A percentile compares a stretch with the other conserved stretches of the same genome.
Conservation (phyloP, 129 eudicot species). For the Saussurea involucrata region DNA sequence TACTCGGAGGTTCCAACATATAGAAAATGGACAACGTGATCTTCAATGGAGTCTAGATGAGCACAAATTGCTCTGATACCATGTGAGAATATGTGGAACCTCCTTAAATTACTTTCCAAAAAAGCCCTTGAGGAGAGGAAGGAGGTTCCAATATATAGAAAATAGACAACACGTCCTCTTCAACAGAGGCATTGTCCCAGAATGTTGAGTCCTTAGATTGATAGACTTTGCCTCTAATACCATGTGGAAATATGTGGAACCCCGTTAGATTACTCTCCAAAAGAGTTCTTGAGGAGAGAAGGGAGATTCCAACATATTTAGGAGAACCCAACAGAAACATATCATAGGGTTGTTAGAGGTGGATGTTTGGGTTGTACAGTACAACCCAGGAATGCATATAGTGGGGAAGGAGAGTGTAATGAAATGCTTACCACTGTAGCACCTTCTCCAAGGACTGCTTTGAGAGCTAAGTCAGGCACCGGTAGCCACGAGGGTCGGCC, state of each 20-base stretch:
- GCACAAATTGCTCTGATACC: no score
- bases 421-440: slow-evolving; percentile 75
- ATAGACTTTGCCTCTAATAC: not conserved
- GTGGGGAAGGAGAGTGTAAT: not conserved
- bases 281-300: not conserved
- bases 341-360: not conserved
- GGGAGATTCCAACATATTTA: not conserved
- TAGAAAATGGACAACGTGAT: no score
- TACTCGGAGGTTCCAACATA: not conserved
- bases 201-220: no score
- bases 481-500: slow-evolving; percentile 99
- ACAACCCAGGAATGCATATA: not conserved
- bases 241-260: not conserved
- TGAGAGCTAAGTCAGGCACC: slow-evolving; percentile 91
- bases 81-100: no score
- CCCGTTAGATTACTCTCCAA: not conserved
- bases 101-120: no score
- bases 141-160: no score
- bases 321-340: not conserved
- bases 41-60: no score
- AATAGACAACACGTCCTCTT: no score
- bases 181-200: no score
- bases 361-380: not conserved
- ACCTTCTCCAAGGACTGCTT: slow-evolving; percentile 97
- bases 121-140: no score